A percentile compares a stretch with the other conserved stretches of the same genome.
Conservation (phyloP, 352 stramenopile species). For the Thalassiosira exigua region DNA sequence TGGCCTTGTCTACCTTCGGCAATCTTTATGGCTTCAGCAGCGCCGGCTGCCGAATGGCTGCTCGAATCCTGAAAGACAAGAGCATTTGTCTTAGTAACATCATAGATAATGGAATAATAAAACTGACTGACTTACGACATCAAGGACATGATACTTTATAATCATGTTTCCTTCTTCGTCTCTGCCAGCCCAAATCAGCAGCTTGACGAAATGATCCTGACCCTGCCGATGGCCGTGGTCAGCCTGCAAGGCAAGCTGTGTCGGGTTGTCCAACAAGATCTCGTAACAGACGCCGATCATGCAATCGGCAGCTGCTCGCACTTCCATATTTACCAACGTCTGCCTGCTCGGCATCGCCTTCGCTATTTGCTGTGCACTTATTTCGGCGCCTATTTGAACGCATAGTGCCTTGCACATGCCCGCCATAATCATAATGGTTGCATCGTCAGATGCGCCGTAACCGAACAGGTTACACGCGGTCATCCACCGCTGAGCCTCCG, state of each 20-base stretch:
- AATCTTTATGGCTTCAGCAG: too few relatives aligned
- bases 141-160: too few relatives aligned
- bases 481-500: neutral
- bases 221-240: neutral
- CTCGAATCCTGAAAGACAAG: too few relatives aligned
- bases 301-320: neutral
- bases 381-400: neutral
- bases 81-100: too few relatives aligned
- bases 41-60: too few relatives aligned
- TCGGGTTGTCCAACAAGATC: neutral
- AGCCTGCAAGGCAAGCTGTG: neutral
- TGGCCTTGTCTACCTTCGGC: too few relatives aligned
- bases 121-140: too few relatives aligned
- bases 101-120: too few relatives aligned
- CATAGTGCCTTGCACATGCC: neutral
- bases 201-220: slow-evolving; percentile 2
- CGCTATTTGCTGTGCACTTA: neutral
- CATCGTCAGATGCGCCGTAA: slow-evolving; percentile 6
- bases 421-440: slow-evolving; percentile 3
- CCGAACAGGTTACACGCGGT: neutral
- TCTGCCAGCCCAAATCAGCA: neutral
- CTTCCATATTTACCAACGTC: neutral
- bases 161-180: neutral
- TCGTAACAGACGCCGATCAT: neutral
- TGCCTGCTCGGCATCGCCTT: neutral